A percentile compares a stretch with the other conserved stretches of the same genome.
Conservation (phyloP, 2,329 filamentous ascomycete species). For the Sarocladium kiliense region DNA sequence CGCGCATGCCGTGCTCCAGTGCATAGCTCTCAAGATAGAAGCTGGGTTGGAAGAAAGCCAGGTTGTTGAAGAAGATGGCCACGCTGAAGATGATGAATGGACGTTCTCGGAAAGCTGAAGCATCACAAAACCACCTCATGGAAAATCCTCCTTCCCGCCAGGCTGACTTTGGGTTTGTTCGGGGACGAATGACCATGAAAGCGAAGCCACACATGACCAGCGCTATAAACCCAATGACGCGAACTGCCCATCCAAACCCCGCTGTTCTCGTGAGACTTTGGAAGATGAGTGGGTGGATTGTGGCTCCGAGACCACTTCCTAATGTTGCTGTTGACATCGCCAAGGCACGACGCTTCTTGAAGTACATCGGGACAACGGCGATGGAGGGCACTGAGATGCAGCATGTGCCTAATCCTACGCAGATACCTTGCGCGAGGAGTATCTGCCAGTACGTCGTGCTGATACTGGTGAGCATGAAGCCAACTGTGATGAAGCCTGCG, state of each 20-base stretch:
- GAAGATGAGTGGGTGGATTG: slow-evolving; percentile 33
- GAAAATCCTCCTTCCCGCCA: slow-evolving; percentile 7
- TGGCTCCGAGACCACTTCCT: slow-evolving; percentile 34
- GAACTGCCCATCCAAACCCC: slow-evolving; percentile 30
- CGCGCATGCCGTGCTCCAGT: slow-evolving; percentile 24
- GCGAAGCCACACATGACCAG: slow-evolving; percentile 24
- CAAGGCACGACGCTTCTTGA: slow-evolving; percentile 31
- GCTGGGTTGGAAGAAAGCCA: slow-evolving; percentile 33
- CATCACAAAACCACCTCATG: slow-evolving; percentile 22
- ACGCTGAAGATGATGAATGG: slow-evolving; percentile 26
- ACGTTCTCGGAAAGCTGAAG: slow-evolving; percentile 21
- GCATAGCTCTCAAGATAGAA: slow-evolving; percentile 42
- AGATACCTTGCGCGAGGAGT: slow-evolving; percentile 33
- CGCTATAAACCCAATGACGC: slow-evolving; percentile 29
- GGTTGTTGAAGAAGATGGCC: slow-evolving; percentile 27
- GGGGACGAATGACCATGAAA: slow-evolving; percentile 22
- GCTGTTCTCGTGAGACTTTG: slow-evolving; percentile 20
- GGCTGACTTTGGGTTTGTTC: slow-evolving; percentile 13
- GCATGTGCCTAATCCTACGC: slow-evolving; percentile 31
- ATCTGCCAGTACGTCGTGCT: slow-evolving; percentile 38
- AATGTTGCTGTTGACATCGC: slow-evolving; percentile 37
- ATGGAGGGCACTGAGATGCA: slow-evolving; percentile 29
- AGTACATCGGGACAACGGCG: slow-evolving; percentile 35
- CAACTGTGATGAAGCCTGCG: slow-evolving; percentile 29
- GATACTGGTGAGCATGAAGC: slow-evolving; percentile 41